Base-by-base conservation (phyloP, 768 basidiomycete species). In the Boletus fagicola region DNA sequence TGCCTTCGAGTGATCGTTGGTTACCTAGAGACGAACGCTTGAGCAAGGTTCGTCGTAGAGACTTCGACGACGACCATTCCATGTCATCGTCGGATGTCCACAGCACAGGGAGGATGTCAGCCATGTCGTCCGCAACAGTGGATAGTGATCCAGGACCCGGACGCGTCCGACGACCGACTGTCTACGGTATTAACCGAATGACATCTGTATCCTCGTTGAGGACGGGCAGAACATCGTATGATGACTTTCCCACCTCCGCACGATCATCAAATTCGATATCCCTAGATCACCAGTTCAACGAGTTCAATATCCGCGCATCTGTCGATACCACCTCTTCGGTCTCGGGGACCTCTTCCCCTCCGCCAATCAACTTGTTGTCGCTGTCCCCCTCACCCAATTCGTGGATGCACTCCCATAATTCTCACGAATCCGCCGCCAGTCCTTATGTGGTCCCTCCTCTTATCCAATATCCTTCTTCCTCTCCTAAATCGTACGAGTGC, bases 61-160 rank as follows among this genome's bases (percentile, higher is more conserved):
- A 93, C 65, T 88, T 82, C 62, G 93, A 95, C 73, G 93, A 94
- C 67, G 92, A 93, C 65, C 91, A 90, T 67, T 94, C 93, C 31
- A 89, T 92, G 83, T 92, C 91, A 53, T 92, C 89, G 30, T 92
- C 90, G 47, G 93, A 94, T 63, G 78, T 94, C 31, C 88, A 88
- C 62, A 89, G 85, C 68, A 76, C 84, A 52, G 81, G 86, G 42
- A 84, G 84, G 54, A 81, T 88, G 78, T 92, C 90, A 7, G 82
- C 84, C 35, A 83, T 90, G 64, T 94, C 91, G 20, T 89, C 90
- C 66, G 83, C 86, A 26, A 90, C 92, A 5, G 88, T 90, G 51
- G 90, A 92, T 68, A 91, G 89, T 62, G 92, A 94, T 68, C 91
- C 92, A 49, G 91, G 92, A 0, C 91, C 90, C 9, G 75, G 82